phyloP scores from a whole-genome alignment of 2,329 filamentous ascomycete species.

The Neodidymelliopsis sp. region DNA sequence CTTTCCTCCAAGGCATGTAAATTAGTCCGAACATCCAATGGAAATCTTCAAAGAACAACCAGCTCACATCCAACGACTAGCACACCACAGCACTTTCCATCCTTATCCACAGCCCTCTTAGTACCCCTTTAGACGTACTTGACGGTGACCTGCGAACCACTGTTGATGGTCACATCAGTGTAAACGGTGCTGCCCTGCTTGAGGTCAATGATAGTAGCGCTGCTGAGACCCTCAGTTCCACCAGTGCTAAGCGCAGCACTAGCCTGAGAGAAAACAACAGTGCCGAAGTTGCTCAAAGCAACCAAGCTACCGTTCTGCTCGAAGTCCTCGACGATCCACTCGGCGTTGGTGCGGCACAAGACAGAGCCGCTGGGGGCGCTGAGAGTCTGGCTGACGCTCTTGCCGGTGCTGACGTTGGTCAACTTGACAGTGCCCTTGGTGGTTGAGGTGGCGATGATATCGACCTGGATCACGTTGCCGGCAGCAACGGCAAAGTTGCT shows the following conservation, averaged over 20 bases:
- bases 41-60: no score
- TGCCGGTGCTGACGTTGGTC: slow-evolving; percentile 61
- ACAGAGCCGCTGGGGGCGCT: slow-evolving; percentile 16
- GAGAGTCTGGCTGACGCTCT: slow-evolving; percentile 61
- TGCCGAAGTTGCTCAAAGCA: slow-evolving; percentile 57
- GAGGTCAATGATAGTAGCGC: slow-evolving; percentile 57
- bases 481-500: slow-evolving; percentile 53
- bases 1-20: no score
- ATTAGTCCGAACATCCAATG: no score
- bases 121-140: slow-evolving; percentile 18
- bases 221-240: slow-evolving; percentile 44
- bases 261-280: slow-evolving; percentile 55
- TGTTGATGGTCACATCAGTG: slow-evolving; percentile 17
- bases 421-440: slow-evolving; percentile 57
- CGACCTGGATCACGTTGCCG: slow-evolving; percentile 56
- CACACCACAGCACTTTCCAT: no score
- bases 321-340: slow-evolving; percentile 70
- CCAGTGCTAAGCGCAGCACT: slow-evolving; percentile 42
- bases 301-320: slow-evolving; percentile 51
- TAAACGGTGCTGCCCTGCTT: slow-evolving; percentile 50
- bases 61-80: no score
- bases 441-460: slow-evolving; percentile 51
- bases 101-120: not conserved
- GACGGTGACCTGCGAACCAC: slow-evolving; percentile 19
- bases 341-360: slow-evolving; percentile 56